Percentiles rank a stretch among this genome's conserved stretches.
Evolutionary conservation across 108 stramenopile species (phyloP).

Genomic region (Tribonema minus): DNA sequence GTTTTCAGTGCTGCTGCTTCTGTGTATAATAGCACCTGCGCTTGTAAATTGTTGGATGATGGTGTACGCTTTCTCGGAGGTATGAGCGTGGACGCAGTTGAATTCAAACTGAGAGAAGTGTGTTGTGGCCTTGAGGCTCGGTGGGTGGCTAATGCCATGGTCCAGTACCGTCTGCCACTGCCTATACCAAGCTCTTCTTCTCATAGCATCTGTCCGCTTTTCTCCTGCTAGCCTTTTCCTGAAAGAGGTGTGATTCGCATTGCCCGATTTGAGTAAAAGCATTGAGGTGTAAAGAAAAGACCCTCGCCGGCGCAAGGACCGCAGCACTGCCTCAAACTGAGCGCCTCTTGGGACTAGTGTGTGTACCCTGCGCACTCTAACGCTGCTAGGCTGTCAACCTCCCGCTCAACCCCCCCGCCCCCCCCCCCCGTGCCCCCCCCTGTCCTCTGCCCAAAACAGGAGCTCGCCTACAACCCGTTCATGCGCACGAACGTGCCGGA

Average conservation of each 20-base stretch:
- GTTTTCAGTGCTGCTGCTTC: too few species aligned
- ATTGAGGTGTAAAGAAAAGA: neutral
- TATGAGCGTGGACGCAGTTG: neutral
- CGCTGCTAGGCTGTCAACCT: neutral
- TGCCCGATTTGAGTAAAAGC: neutral
- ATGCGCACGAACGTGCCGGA: conserved; percentile 48
- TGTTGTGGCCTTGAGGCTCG: neutral
- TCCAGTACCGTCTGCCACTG: too few species aligned
- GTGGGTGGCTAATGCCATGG: neutral
- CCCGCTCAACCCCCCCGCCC: conserved; percentile 26
- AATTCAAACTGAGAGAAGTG: neutral
- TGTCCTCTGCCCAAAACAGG: conserved; percentile 13
- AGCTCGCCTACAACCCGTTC: conserved; percentile 64
- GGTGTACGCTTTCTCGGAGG: neutral
- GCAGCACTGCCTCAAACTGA: neutral
- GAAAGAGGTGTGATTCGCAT: too few species aligned
- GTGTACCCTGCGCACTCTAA: neutral
- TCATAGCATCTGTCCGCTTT: too few species aligned
- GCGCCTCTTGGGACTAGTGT: too few species aligned
- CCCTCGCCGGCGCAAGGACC: neutral
- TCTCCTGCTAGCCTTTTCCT: too few species aligned
- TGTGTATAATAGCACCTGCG: neutral
- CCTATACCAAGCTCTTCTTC: too few species aligned
- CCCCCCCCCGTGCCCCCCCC: neutral
- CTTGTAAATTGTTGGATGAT: neutral